Evolutionary conservation across 2,329 filamentous ascomycete genomes (phyloP), one percentile per base, ranked within the genome.

Genomic region (Cercospora citrullina): DNA sequence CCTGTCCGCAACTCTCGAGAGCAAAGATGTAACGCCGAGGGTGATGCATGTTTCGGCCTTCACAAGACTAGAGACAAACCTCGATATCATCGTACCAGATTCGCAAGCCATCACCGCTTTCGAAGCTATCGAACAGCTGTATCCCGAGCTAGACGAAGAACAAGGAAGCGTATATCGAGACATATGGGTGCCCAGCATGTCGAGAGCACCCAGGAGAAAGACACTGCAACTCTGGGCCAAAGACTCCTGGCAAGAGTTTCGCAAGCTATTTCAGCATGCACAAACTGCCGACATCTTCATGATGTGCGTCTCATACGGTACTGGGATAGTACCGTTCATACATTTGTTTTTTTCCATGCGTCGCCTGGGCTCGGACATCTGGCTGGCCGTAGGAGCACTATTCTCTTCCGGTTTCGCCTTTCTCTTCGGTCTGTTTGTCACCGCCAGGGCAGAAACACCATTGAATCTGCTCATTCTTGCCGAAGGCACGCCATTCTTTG

Each of bases 341-440:
- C 98, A 95, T 31, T 88, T 99, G 18, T 98, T 99, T 83, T 84
- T 98, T 71, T 97, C 94, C 33, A 98, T 99, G 95, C 89, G 93
- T 74, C 90, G 93, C 68, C 87, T 99, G 80, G 95, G 95, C 63
- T 99, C 95, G 70, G 97, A 97, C 81, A 95, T 97, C 79, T 99
- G 95, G 95, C 87, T 99, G 48, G 95, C 91, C 63, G 89, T 91
- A 8, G 96, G 91, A 68, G 94, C 96, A 5, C 84, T 99, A 18
- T 91, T 97, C 81, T 96, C 94, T 9, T 97, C 94, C 9, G 88
- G 90, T 8, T 97, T 98, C 75, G 93, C 95, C 21, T 98, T 98
- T 83, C 85, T 99, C 55, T 98, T 99, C 73, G 95, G 93, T 64
- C 87, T 98, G 30, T 88, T 94, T 65, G 92, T 97, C 48, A 98